Base-by-base conservation (phyloP, 331 rosid genomes). In the Arachis monticola region DNA sequence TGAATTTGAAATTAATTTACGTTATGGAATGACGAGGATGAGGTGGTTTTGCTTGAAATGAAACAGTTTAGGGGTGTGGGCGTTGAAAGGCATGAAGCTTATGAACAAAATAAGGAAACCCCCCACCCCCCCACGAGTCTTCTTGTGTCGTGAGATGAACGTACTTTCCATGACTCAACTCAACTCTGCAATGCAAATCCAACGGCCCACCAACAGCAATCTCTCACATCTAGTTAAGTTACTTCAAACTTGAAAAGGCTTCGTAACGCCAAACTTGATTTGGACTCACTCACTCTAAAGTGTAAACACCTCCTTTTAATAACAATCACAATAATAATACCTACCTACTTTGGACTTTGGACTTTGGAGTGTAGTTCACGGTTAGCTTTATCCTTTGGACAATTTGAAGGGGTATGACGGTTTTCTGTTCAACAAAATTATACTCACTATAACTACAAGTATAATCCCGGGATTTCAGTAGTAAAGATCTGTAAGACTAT, bases 81-180 rank as follows among this genome's bases (percentile, higher is more conserved):
- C 80, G 92, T 88, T 92, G 77, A 83, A 63, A 83, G 60, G 92
- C 92, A 79, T 63, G 83, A 76, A 83, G 2, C 69, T 86, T 63
- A 71, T 81, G 90, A 84, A 14, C 0, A 31, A 55, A 9, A 58
- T 12, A 52, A 11, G 11, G 3, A 53, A 13, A 40, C 4, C 41
- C 50, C 55, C 40, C 27, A 44, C 45, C 60, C 69, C 42, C 8
- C 31, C 10, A 7, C 8, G 38, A 32, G 38, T 32, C 38, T 32
- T 32, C 38, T 32, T 66, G 64, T 74, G 59, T 60, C 67, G 56
- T 79, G 11, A 60, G 61, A 31, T 51, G 1, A n/a, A 81, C 66
- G 79, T 52, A 74, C 75, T 74, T 58, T 69, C 27, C 27, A 22
- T 22, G 27, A 22, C 27, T 35, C 40, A 35, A 35, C 40, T 35